Base-by-base conservation (phyloP, 2,329 filamentous ascomycete species). In the Rhytidhysteron rufulum region DNA sequence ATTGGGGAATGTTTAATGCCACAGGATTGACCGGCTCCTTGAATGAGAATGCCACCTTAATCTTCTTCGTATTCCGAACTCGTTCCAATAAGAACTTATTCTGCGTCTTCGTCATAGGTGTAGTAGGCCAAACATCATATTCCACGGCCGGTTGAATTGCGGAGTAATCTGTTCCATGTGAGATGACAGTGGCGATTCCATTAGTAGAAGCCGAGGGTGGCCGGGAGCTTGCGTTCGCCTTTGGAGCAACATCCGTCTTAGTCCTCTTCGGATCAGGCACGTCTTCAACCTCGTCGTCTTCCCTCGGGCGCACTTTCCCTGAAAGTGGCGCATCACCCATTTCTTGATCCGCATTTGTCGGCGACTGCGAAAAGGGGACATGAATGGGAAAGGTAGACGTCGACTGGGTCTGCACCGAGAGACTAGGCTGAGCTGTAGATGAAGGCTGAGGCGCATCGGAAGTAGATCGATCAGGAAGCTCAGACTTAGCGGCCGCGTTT, bases 1-100 rank as follows among this genome's bases (percentile, higher is more conserved):
- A 86, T 2, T 80, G 82, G 40, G 87, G 88, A 30, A 97, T 80
- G 20, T 71, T 74, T 30, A 95, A 77, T 65, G 85, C 87, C 18
- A 91, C 70, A 29, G 77, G 79, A 60, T 87, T 78, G 6, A 97
- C 93, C 0, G 93, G 84, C 31, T 82, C 77, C 48, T 80, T 77
- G 70, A 95, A 97, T 40, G 84, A 78, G 5, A 70, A 68, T 2
- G 91, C 87, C 44, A 83, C 80, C 61, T 91, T 88, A 34, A 88
- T 90, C 67, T 95, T 93, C 70, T 94, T 95, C 41, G 91, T 75
- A 38, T 84, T 82, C 22, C 81, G 83, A 37, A 91, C 69, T 22
- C 83, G 75, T 45, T 81, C 79, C 24, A 83, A 68, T 31, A 86
- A 72, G 50, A 81, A 82, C 38, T 78, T 78, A 41, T 73, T 74